Evolutionary conservation across 352 stramenopile species (phyloP).

Genomic region (Globisporangium barbulae): DNA sequence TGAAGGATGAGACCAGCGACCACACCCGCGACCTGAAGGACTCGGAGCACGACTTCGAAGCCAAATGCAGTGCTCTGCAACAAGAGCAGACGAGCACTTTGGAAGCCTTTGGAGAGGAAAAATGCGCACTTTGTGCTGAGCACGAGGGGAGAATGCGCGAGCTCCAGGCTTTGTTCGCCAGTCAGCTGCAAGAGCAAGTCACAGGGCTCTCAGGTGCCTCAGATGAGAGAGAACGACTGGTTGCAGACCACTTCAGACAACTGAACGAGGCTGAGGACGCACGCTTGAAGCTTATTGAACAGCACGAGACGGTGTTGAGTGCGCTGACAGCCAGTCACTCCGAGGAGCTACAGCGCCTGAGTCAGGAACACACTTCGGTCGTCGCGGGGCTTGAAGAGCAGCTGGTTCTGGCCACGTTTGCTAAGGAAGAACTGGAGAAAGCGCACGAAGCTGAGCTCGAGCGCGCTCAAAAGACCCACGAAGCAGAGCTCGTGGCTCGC

Average conservation of each 20-base stretch:
- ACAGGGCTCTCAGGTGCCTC: background rate
- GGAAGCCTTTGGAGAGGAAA: background rate
- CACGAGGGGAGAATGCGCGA: background rate
- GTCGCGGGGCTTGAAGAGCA: background rate
- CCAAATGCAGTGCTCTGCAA: background rate
- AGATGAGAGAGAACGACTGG: background rate
- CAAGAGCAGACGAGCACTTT: background rate
- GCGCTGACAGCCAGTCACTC: background rate
- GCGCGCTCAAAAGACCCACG: background rate
- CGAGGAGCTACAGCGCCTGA: background rate
- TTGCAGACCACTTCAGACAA: background rate
- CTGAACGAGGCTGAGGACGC: conserved; percentile 4
- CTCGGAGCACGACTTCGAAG: background rate
- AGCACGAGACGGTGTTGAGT: background rate
- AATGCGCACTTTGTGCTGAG: background rate
- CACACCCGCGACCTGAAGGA: background rate
- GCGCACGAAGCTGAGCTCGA: background rate
- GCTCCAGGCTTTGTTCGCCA: background rate
- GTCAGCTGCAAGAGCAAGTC: conserved; percentile 1
- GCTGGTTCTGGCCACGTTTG: background rate
- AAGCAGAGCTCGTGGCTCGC: background rate
- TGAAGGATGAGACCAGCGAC: background rate
- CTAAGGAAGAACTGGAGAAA: background rate
- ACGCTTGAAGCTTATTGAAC: background rate
- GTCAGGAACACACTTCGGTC: background rate